Evolutionary conservation across 345 rosid species (phyloP).

Genomic region (Lenwebbia sp.): DNA sequence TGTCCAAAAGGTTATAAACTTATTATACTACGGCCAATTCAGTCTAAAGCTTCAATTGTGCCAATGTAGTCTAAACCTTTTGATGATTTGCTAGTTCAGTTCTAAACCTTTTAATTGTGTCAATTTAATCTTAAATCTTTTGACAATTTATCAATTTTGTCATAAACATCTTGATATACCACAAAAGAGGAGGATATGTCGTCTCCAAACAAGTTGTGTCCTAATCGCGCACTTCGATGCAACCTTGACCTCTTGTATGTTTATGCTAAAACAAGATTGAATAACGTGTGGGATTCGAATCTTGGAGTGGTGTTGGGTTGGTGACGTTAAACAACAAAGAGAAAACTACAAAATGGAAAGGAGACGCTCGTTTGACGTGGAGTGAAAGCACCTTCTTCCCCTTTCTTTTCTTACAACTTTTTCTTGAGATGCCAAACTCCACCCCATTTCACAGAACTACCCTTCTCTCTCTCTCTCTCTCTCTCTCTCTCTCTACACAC

Average conservation of each 20-base stretch:
- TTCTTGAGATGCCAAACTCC: not conserved
- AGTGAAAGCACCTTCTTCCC: not conserved
- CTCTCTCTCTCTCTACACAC: not conserved
- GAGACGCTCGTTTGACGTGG: slow-evolving; percentile 1
- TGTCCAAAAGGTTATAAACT: no score
- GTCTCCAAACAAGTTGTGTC: not conserved
- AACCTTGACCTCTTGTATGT: not conserved
- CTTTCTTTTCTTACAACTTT: not conserved
- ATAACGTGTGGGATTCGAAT: not conserved
- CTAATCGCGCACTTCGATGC: not conserved
- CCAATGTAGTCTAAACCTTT: no score
- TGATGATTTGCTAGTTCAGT: no score
- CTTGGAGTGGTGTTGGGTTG: not conserved
- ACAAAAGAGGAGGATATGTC: not conserved
- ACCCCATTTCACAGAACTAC: not conserved
- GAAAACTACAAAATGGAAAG: not conserved
- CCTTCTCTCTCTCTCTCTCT: not conserved
- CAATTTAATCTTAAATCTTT: no score
- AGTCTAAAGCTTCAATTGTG: no score
- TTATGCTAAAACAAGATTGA: not conserved
- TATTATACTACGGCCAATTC: no score
- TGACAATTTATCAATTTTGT: no score
- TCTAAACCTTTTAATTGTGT: no score
- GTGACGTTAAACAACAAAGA: not conserved
- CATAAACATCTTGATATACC: not conserved